Evolutionary conservation across 2,329 filamentous ascomycete species (phyloP).

Genomic region (Fusarium xyrophilum): DNA sequence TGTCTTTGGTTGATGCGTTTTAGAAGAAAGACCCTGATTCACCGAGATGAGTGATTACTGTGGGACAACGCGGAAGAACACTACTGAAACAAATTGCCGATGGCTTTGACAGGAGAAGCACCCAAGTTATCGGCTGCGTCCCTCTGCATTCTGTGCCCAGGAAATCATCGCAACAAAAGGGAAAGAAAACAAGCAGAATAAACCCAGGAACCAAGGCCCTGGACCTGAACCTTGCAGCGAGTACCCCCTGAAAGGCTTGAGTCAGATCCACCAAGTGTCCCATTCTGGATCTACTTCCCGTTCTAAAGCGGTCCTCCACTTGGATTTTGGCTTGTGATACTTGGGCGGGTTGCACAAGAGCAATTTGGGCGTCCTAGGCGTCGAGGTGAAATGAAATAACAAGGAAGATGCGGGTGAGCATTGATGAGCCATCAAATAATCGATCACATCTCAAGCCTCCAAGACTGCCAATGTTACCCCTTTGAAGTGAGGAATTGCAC

Average conservation of each 20-base stretch:
- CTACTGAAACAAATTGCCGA: slow-evolving; percentile 24
- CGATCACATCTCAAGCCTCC: not conserved
- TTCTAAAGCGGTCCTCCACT: not conserved
- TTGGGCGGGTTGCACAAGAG: slow-evolving; percentile 6
- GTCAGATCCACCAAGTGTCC: slow-evolving; percentile 15
- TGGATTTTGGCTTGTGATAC: slow-evolving; percentile 1
- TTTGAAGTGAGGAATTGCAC: slow-evolving; percentile 20
- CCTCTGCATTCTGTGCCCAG: not conserved
- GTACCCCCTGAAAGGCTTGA: not conserved
- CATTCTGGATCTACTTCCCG: slow-evolving; percentile 10
- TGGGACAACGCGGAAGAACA: not conserved
- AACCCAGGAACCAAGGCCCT: slow-evolving; percentile 13
- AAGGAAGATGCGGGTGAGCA: not conserved
- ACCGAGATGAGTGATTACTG: slow-evolving; percentile 5
- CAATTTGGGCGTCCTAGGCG: not conserved
- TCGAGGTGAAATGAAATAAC: not conserved
- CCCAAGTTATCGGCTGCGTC: slow-evolving; percentile 4
- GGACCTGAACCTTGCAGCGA: slow-evolving; percentile 12
- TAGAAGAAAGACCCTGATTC: slow-evolving; percentile 15
- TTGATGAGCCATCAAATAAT: not conserved
- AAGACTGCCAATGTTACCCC: not conserved
- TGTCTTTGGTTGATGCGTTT: slow-evolving; percentile 9
- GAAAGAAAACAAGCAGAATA: not conserved
- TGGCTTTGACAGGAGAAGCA: not conserved
- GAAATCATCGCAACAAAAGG: slow-evolving; percentile 3